These are phyloP conservation scores for Eucalyptus coolabah DNA, from an alignment of 345 rosid genomes.

Conservation along the genomic window DNA sequence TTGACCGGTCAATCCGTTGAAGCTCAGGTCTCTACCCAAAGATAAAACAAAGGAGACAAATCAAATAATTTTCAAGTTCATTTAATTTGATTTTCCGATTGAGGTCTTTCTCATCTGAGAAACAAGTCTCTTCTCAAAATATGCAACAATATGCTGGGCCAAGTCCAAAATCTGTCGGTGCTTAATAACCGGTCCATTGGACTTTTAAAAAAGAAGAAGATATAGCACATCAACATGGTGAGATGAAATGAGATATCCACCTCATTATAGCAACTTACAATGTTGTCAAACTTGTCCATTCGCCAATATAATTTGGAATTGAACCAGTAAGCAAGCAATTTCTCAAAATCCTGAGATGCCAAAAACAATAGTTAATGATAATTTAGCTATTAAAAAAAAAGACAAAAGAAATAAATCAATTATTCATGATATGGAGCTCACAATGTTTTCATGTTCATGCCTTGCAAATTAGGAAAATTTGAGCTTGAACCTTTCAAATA, in stretches of 20 bases:
- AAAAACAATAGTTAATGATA: background rate
- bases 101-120: background rate
- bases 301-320: conserved; percentile 37
- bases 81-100: background rate
- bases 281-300: conserved; percentile 8
- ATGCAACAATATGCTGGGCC: background rate
- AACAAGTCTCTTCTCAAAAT: background rate
- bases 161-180: background rate
- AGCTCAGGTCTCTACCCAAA: conserved; percentile 62
- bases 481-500: conserved; percentile 50
- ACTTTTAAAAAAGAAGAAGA: background rate
- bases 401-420: background rate
- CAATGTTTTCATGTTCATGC: conserved; percentile 11
- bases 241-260: background rate
- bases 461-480: conserved; percentile 37
- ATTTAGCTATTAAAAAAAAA: background rate
- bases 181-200: background rate
- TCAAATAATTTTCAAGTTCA: background rate
- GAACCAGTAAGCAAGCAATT: conserved; percentile 40
- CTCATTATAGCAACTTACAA: conserved; percentile 35
- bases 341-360: conserved; percentile 34
- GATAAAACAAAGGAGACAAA: background rate
- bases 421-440: conserved; percentile 16
- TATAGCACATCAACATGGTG: too few species aligned
- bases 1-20: conserved; percentile 47